Percentiles rank a stretch among this genome's conserved stretches.
Conservation (phyloP, 805 yeast genomes). For the Wickerhamiella allomyrinae region DNA sequence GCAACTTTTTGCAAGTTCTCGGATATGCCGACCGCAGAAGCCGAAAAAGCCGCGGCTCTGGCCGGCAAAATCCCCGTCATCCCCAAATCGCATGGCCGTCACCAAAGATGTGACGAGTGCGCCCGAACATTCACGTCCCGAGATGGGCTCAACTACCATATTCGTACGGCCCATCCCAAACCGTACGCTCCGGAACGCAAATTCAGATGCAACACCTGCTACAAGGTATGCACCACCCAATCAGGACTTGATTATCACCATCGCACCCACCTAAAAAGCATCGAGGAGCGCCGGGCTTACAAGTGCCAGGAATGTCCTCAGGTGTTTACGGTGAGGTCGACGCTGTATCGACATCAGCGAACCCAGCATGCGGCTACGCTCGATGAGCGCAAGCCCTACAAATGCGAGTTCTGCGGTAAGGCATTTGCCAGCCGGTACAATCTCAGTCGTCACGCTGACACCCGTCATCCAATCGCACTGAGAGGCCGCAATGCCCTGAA, state of each 20-base stretch:
- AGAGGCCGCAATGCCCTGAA: neutral
- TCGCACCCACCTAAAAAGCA: neutral
- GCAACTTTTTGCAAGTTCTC: too few relatives aligned
- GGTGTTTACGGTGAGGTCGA: conserved; percentile 2
- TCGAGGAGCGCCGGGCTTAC: conserved; percentile 3
- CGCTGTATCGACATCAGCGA: conserved; percentile 3
- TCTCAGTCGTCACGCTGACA: conserved; percentile 1
- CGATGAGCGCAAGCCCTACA: conserved; percentile 3
- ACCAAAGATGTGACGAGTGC: neutral
- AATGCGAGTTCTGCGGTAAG: conserved; percentile 1
- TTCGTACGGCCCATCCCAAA: neutral
- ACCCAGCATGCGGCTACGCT: conserved; percentile 3
- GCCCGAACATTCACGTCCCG: neutral
- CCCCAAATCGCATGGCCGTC: neutral
- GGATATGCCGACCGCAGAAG: too few relatives aligned
- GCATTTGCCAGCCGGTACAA: conserved; percentile 2
- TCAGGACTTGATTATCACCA: conserved; percentile 1
- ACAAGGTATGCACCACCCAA: conserved; percentile 1
- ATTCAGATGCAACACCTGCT: conserved; percentile 1
- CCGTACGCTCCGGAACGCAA: neutral
- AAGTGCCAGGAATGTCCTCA: conserved; percentile 2
- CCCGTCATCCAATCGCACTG: neutral
- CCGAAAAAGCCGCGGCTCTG: neutral
- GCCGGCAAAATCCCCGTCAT: neutral
- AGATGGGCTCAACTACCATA: neutral